Base-by-base conservation (phyloP, 2,329 filamentous ascomycete genomes). In the Leptoxyphium fumago region DNA sequence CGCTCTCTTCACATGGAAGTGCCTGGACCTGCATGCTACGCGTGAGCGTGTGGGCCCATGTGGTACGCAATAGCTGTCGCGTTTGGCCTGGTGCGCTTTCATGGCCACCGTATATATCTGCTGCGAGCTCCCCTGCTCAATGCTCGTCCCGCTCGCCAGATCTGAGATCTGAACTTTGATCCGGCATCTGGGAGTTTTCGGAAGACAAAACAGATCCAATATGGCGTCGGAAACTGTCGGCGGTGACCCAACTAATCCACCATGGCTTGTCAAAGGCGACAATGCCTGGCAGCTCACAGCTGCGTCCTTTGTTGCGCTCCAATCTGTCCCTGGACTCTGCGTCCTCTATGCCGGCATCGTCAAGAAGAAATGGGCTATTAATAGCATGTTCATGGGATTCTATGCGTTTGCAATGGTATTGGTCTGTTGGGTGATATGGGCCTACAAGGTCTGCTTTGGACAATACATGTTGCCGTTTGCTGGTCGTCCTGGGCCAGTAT, bases 211-310 rank as follows among this genome's bases (percentile, higher is more conserved):
- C 21, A 4, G 21, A 26, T 26, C 7, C 21, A 26, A 26, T 3
- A 26, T 26, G 21, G 21, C 21, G 7, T 26, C 21, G 21, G 21
- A 26, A 7, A 26, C 21, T 26, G 21, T 26, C 7, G 21, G 21
- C 21, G 21, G 21, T 7, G 21, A 26, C 7, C 21, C 21, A 26
- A 26, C 21, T 7, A 26, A 26, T 7, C 51, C 51, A 38, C 26
- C 11, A n/a, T 55, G 52, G 52, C 57, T 68, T 28, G 58, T 67
- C 50, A 65, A 60, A 47, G 70, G 70, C 46, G 67, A 73, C 56
- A 69, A 72, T 57, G 66, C 69, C 39, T 73, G 70, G 70, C 69
- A 73, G 56, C 59, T 73, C 42, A 72, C 69, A 13, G 70, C 70
- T 2, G 70, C 63, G 6, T 66, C 64, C 5, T 58, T 73, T 11